These are phyloP conservation scores for Actinidia arguta DNA, from an alignment of 179 eudicot genomes.

Conservation along the genomic window DNA sequence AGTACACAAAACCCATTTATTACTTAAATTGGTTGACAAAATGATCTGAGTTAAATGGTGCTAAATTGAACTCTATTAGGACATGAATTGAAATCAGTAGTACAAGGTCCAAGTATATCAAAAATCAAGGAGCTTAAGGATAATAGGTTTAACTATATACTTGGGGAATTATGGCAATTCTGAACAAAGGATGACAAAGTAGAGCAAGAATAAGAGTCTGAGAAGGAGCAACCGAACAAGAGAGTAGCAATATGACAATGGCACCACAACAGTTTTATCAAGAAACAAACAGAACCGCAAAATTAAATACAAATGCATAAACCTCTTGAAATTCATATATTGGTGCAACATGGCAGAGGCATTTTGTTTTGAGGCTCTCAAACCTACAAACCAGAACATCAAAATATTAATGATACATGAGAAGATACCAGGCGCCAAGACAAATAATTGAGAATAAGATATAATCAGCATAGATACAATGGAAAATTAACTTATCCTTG, in stretches of 20 bases:
- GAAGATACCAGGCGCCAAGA: not conserved
- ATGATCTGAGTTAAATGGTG: not conserved
- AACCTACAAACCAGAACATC: constrained; percentile 16
- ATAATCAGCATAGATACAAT: not conserved
- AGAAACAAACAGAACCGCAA: not conserved
- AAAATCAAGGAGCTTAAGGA: not conserved
- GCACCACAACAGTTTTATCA: not conserved
- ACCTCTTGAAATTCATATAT: constrained; percentile 11
- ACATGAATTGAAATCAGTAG: not conserved
- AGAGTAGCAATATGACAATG: not conserved
- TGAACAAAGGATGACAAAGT: not conserved
- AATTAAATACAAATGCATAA: not conserved
- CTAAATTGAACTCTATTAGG: constrained; percentile 11
- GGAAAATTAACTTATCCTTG: constrained; percentile 1
- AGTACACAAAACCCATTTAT: not conserved
- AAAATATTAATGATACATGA: not conserved
- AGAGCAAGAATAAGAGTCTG: not conserved
- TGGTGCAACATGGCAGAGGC: not conserved
- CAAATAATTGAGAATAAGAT: not conserved
- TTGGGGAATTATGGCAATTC: not conserved
- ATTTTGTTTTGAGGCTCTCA: not conserved
- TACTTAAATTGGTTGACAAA: not conserved
- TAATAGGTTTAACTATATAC: too few species aligned
- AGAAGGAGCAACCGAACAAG: constrained; percentile 2
- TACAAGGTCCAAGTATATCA: constrained; percentile 5